Conservation (phyloP, 1,139 yeast species). For the Saccharomyces hybrid region DNA sequence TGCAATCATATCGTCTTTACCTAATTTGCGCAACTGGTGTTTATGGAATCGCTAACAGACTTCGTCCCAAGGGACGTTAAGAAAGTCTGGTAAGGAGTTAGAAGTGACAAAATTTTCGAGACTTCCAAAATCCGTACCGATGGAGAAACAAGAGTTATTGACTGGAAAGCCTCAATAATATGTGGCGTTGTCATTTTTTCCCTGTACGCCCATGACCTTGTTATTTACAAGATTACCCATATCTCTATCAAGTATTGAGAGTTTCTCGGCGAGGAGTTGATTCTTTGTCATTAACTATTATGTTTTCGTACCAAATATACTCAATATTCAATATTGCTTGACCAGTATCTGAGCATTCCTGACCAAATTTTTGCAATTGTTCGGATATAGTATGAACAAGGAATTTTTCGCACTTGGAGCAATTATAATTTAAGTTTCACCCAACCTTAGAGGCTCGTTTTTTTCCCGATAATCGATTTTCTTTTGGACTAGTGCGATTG, state of each 20-base stretch:
- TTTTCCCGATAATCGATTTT: no score
- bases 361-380: background rate
- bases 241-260: background rate
- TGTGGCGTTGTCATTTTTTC: background rate
- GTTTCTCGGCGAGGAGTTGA: background rate
- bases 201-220: background rate
- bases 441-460: no score
- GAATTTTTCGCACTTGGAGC: no score
- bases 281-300: background rate
- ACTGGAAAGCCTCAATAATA: no score
- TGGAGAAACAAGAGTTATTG: background rate
- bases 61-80: background rate
- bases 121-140: background rate
- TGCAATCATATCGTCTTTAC: no score
- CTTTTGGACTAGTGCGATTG: no score
- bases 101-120: background rate
- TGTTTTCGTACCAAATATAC: background rate
- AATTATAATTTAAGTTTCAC: no score
- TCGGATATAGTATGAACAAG: no score
- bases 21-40: no score
- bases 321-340: background rate
- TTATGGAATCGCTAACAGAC: no score
- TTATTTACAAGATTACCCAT: background rate
- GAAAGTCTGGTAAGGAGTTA: background rate
- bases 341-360: background rate